Evolutionary conservation across 176 grass and related monocot species (phyloP), one percentile per base, ranked within the genome.

Genomic region (Carex cristatella): DNA sequence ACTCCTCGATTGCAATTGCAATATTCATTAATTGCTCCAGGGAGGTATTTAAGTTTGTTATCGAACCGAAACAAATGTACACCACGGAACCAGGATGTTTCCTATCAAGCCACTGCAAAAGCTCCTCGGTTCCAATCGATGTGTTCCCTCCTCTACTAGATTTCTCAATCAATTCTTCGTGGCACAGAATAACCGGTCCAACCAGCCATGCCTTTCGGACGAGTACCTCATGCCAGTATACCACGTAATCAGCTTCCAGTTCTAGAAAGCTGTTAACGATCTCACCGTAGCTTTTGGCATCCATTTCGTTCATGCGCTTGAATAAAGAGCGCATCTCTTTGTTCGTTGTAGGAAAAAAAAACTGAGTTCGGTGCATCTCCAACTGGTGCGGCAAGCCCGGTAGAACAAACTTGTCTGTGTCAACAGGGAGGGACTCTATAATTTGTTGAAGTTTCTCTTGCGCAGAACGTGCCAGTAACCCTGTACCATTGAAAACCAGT

Each of bases 251-350:
- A 16, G 56, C 66, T 66, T 93, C 94, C n/a, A 96, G 65, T 18
- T 90, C 89, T 61, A 83, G 57, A 85, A 93, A 96, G 84, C 89
- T 93, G 81, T 96, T 96, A 28, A 80, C 72, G 66, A 96, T 33
- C 42, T 77, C 69, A 19, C 89, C 89, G 27, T 80, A 89, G 86
- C 85, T 88, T 71, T 51, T 78, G 18, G 42, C 10, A 54, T 85
- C 65, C 2, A 75, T 53, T 6, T 70, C 76, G 63, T 12, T 61
- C 1, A 33, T 0, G 27, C 32, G 33, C 56, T 89, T 49, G 28
- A 78, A 0, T 0, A 54, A 3, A 19, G 6, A 8, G 76, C 71
- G 48, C 3, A 28, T 6, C 0, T 33, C 49, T 19, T 86, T 70
- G 10, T 37, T n/a, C 16, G 78, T 86, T 15, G 51, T 11, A 1